phyloP scores from a whole-genome alignment of 164 flowering plant genomes.

The Annona cherimola region DNA sequence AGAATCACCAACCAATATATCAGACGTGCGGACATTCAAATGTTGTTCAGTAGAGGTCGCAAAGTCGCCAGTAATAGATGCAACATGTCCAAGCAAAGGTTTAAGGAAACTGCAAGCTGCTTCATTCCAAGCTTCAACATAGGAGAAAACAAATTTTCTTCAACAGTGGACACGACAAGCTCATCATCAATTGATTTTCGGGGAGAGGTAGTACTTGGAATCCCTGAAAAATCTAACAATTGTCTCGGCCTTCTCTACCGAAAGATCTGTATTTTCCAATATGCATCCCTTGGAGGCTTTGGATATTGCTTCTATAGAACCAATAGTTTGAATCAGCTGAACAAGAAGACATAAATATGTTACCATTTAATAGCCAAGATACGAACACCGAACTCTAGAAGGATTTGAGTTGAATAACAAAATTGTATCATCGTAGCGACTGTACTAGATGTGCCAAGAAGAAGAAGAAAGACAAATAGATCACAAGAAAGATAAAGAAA shows the following conservation, averaged over 20 bases:
- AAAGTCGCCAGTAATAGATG: too few relatives aligned
- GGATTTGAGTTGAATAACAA: neutral
- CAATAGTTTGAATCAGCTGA: conserved; percentile 82
- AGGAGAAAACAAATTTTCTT: neutral
- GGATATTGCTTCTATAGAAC: conserved; percentile 90
- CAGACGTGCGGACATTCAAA: too few relatives aligned
- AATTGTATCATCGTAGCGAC: neutral
- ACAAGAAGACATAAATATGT: neutral
- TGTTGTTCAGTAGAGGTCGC: too few relatives aligned
- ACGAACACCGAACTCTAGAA: neutral
- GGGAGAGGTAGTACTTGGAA: conserved; percentile 55
- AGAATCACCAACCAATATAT: too few relatives aligned
- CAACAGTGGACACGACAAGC: neutral
- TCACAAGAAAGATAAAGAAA: neutral
- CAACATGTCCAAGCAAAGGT: neutral
- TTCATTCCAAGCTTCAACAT: too few relatives aligned
- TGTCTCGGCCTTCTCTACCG: conserved; percentile 75
- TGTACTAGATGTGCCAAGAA: neutral
- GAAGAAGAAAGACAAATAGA: neutral
- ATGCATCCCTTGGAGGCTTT: conserved; percentile 66
- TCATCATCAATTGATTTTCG: conserved; percentile 24
- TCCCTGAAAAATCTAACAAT: conserved; percentile 72
- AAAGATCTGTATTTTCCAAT: conserved; percentile 80
- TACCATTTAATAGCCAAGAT: neutral
- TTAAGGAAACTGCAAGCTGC: neutral